phyloP scores from a whole-genome alignment of 495 filamentous ascomycete genomes.

The Hypoxylon intermedium region DNA sequence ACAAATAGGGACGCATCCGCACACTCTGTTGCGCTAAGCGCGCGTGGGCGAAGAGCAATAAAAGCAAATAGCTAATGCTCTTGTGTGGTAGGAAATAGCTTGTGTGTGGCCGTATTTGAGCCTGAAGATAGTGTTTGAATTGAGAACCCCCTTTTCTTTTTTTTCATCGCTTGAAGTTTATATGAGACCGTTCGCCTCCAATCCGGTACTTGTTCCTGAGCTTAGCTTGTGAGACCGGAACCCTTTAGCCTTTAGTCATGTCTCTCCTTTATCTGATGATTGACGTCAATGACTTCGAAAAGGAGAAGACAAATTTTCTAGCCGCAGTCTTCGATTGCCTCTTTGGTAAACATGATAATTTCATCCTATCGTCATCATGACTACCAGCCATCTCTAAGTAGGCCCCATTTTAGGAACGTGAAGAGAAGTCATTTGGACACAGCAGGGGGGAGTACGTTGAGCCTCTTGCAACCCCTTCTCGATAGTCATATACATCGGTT shows the following conservation, averaged over 20 bases:
- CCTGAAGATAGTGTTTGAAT: background rate
- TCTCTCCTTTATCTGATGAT: constrained; percentile 29
- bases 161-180: constrained; percentile 8
- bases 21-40: no score
- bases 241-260: constrained; percentile 7
- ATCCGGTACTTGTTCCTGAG: constrained; percentile 1
- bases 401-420: background rate
- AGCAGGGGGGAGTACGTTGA: background rate
- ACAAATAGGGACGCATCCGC: background rate
- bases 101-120: background rate
- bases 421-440: constrained; percentile 6
- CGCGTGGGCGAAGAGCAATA: no score
- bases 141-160: background rate
- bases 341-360: constrained; percentile 16
- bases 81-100: background rate
- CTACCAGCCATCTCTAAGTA: constrained; percentile 2
- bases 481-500: constrained; percentile 12
- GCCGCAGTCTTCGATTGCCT: constrained; percentile 23
- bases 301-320: constrained; percentile 19
- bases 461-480: constrained; percentile 5
- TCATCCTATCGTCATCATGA: constrained; percentile 9
- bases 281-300: constrained; percentile 34
- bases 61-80: background rate
- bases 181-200: background rate
- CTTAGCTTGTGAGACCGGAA: constrained; percentile 26